A percentile compares a stretch with the other conserved stretches of the same genome.
These are phyloP conservation scores for Thinopyrum elongatum DNA, from an alignment of 176 grass and related monocot species.

Conservation along the genomic window DNA sequence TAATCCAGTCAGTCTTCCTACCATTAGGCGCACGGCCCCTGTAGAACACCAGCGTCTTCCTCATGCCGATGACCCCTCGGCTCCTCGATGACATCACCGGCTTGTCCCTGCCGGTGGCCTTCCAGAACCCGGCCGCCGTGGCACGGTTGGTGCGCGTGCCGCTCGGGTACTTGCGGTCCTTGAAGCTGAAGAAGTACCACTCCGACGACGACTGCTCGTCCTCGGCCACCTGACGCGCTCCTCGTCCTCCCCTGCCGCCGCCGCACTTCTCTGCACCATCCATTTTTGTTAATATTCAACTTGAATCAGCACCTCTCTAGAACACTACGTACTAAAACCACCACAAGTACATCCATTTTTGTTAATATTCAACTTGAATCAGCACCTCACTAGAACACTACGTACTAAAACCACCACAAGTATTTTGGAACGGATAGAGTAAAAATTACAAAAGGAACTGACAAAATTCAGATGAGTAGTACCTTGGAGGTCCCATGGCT, in stretches of 20 bases:
- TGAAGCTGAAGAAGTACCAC: constrained; percentile 85
- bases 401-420: too few species aligned
- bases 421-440: too few species aligned
- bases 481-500: constrained; percentile 94
- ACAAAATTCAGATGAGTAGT: not conserved
- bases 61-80: constrained; percentile 64
- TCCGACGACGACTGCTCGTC: constrained; percentile 8
- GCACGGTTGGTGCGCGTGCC: constrained; percentile 77
- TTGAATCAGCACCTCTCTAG: not conserved
- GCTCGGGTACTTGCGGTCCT: constrained; percentile 78
- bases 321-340: too few species aligned
- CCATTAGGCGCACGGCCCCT: constrained; percentile 68
- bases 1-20: not conserved
- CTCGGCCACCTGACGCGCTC: not conserved
- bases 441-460: not conserved
- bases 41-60: constrained; percentile 88
- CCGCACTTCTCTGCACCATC: constrained; percentile 47
- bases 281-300: not conserved
- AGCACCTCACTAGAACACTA: too few species aligned
- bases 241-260: constrained; percentile 18
- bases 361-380: not conserved
- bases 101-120: constrained; percentile 91
- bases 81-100: constrained; percentile 43
- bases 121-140: constrained; percentile 86
- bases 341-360: not conserved